Base-by-base conservation (phyloP, 345 rosid species). In the Hibiscus trionum region DNA sequence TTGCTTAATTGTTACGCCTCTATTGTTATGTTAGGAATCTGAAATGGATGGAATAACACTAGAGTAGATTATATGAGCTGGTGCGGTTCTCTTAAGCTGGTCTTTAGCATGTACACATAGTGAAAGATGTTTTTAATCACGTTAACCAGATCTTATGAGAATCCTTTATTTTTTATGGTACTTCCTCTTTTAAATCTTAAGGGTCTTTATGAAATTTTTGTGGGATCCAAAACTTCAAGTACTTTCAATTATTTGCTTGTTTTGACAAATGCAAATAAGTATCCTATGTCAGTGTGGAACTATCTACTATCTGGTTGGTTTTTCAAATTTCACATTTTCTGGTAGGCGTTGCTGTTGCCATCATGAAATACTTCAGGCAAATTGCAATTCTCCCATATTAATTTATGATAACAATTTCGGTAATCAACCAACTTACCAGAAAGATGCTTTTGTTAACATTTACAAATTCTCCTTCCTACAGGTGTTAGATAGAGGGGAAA, bases 401-500 rank as follows among this genome's bases (percentile, higher is more conserved):
- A 26, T 4, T n/a, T 70, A 2, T 24, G 56, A 46, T 24, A 42
- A 26, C 24, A 59, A 15, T 57, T 44, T 39, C 11, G 24, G 4
- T 61, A n/a, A 61, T 72, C 49, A 29, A 27, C n/a, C 42, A 16
- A 47, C 27, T 47, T 27, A 61, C 27, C 10, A 29, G 60, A n/a
- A 3, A 14, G 46, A 27, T 60, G 14, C 16, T 47, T 61, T 46
- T n/a, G 49, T 57, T 27, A 42, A 14, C 26, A 19, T 16, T 5
- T 11, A 27, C 47, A 6, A 24, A 50, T 6, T 50, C 53, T 63
- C 4, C 57, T 47, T 61, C 16, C 27, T 64, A 52, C 81, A 95
- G 98, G 99, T 96, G 82, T 93, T 96, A 63, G 98, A 96, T 75
- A 93, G 99, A 62, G 99, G 99, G 61, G 98, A 96, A 86, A 96